These are phyloP conservation scores for Cotoneaster glaucophyllus DNA, from an alignment of 306 rosid genomes.

Conservation along the genomic window DNA sequence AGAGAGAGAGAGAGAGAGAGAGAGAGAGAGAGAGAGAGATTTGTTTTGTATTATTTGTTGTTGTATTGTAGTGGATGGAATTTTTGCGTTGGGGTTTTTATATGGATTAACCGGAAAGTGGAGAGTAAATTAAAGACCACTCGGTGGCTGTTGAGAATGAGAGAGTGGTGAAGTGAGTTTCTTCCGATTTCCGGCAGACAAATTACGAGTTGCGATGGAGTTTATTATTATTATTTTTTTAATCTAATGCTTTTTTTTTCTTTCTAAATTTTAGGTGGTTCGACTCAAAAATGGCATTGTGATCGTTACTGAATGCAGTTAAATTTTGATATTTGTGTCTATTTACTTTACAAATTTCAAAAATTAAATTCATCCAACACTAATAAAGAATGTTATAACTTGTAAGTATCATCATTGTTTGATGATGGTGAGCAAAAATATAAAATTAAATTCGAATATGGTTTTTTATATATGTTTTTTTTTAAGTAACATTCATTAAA, in stretches of 20 bases:
- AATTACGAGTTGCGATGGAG: not conserved
- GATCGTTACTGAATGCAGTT: accelerated
- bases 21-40: not conserved
- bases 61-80: conserved; percentile 19
- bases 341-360: too few relatives aligned
- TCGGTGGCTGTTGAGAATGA: not conserved
- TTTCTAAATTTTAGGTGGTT: not conserved
- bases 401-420: too few relatives aligned
- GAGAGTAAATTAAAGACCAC: conserved; percentile 4
- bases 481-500: too few relatives aligned
- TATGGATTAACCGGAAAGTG: not conserved
- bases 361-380: too few relatives aligned
- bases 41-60: not conserved
- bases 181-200: not conserved
- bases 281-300: not conserved
- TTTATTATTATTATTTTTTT: not conserved
- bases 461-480: too few relatives aligned
- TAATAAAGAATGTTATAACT: too few relatives aligned
- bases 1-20: not conserved
- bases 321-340: too few relatives aligned
- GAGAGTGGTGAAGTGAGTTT: not conserved
- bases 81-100: not conserved
- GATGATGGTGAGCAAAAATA: too few relatives aligned
- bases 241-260: not conserved
- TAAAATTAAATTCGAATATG: too few relatives aligned